Conservation (phyloP, 768 basidiomycete genomes). For the Sistotremastrum suecicum region DNA sequence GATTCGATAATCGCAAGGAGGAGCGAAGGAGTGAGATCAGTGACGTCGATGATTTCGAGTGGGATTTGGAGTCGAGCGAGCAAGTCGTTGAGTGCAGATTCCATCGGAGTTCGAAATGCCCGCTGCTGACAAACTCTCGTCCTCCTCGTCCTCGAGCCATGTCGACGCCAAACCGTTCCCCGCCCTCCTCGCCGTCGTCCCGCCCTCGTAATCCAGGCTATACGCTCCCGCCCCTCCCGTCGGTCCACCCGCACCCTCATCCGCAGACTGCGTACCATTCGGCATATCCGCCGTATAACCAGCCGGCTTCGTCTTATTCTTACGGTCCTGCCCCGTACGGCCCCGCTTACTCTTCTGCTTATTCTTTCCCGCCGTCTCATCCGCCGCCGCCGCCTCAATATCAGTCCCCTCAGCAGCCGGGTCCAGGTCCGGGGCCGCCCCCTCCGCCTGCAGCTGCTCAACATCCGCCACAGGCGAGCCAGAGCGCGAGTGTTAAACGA, state of each 20-base stretch:
- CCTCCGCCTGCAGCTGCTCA: slow-evolving; percentile 42
- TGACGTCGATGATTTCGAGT: no score
- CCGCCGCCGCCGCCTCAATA: slow-evolving; percentile 15
- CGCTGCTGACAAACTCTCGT: no score
- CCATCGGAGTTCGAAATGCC: no score
- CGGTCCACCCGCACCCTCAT: slow-evolving; percentile 42
- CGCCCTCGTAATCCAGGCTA: slow-evolving; percentile 20
- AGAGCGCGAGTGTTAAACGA: slow-evolving; percentile 21
- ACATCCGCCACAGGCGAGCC: slow-evolving; percentile 24
- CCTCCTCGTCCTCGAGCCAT: no score
- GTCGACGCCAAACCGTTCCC: no score
- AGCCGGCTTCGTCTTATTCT: slow-evolving; percentile 50
- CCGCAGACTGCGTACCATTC: slow-evolving; percentile 25
- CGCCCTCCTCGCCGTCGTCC: no score
- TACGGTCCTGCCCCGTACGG: slow-evolving; percentile 19
- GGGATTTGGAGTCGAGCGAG: no score
- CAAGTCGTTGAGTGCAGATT: no score
- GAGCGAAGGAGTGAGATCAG: no score
- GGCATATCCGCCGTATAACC: slow-evolving; percentile 41
- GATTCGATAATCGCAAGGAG: no score
- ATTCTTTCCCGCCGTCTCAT: slow-evolving; percentile 19
- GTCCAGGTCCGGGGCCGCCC: slow-evolving; percentile 12
- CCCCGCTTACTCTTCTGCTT: slow-evolving; percentile 22
- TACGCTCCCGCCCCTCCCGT: slow-evolving; percentile 36
- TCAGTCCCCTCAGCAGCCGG: no score